These are phyloP conservation scores for Kwoniella mangroviensis DNA, from an alignment of 768 basidiomycete genomes.

Conservation along the genomic window DNA sequence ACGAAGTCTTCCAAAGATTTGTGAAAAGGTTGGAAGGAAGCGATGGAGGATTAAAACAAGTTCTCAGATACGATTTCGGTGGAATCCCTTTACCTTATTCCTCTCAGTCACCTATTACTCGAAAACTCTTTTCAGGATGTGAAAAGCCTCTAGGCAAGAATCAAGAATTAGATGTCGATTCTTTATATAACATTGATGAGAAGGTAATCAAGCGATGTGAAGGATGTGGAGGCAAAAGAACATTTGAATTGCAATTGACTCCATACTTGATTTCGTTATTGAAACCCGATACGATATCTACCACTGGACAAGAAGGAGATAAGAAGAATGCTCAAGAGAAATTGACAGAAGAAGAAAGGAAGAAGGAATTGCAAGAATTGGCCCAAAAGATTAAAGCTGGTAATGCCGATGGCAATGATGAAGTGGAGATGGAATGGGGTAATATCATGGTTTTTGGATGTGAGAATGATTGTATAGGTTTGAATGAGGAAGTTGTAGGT, in stretches of 20 bases:
- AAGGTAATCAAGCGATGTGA: slow-evolving; percentile 67
- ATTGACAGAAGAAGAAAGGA: slow-evolving; percentile 71
- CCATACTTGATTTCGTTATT: slow-evolving; percentile 87
- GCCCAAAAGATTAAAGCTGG: slow-evolving; percentile 60
- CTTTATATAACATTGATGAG: slow-evolving; percentile 63
- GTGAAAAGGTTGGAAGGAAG: slow-evolving; percentile 73
- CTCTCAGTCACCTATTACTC: slow-evolving; percentile 70
- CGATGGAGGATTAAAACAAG: slow-evolving; percentile 66
- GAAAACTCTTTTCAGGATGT: slow-evolving; percentile 72
- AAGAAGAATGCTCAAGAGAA: slow-evolving; percentile 52
- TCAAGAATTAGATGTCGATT: slow-evolving; percentile 34
- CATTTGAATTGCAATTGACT: slow-evolving; percentile 94
- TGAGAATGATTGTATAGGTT: slow-evolving; percentile 69
- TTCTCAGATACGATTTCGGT: slow-evolving; percentile 85
- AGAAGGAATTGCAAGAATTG: slow-evolving; percentile 65
- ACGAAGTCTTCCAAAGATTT: slow-evolving; percentile 86
- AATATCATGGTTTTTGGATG: slow-evolving; percentile 89
- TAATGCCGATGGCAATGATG: slow-evolving; percentile 49
- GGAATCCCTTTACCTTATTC: slow-evolving; percentile 84
- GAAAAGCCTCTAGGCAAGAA: slow-evolving; percentile 45
- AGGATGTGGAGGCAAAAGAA: slow-evolving; percentile 68
- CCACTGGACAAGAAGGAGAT: slow-evolving; percentile 33
- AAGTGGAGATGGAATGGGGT: slow-evolving; percentile 89
- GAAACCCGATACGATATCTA: slow-evolving; percentile 52
- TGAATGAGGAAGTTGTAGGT: slow-evolving; percentile 55